Evolutionary conservation across 164 flowering plant genomes (phyloP), one percentile per base, ranked within the genome.

Genomic region (Chimonanthus salicifolius): DNA sequence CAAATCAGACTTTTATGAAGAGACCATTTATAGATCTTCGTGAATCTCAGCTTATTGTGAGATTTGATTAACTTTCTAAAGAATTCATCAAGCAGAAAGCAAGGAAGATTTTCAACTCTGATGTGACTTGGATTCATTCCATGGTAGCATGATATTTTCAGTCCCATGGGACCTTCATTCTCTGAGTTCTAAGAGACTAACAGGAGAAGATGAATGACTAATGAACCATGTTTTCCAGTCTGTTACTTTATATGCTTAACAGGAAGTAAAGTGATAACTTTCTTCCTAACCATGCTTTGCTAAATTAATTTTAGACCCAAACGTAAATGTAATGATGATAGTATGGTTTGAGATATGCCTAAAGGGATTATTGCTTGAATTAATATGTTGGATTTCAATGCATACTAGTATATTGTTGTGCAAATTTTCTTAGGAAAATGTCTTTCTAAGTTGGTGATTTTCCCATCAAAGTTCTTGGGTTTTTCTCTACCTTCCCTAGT

Each of bases 71-170:
- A 66, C 49, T 33, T 43, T 46, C 48, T 66, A 5, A 11, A 66
- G 47, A 66, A 54, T 16, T n/a, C 68, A 46, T 44, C 68, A 66
- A 44, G 68, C 49, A 15, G 47, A 66, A 33, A 15, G 16, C 49
- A 66, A 45, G n/a, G 68, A 45, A 45, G 48, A 66, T 63, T 10
- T 63, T 63, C 44, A n/a, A 63, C 21, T 20, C 66, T 63, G 66
- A n/a, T n/a, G 20, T 62, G 65, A 66, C 47, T 44, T 44, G 16
- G 48, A 13, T 66, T 11, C 68, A 62, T 66, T 11, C 68, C 68
- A 66, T 66, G 68, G 20, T 66, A 66, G 68, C 68, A 45, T 66
- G 68, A 66, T 16, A 66, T 66, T 45, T 66, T 44, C n/a, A 33
- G 13, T n/a, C 33, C 65, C 6, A 62, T 16, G 65, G 6, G 4